Evolutionary conservation across 805 yeast genomes (phyloP), one percentile per base, ranked within the genome.

Genomic region (Spathaspora hagerdaliae): DNA sequence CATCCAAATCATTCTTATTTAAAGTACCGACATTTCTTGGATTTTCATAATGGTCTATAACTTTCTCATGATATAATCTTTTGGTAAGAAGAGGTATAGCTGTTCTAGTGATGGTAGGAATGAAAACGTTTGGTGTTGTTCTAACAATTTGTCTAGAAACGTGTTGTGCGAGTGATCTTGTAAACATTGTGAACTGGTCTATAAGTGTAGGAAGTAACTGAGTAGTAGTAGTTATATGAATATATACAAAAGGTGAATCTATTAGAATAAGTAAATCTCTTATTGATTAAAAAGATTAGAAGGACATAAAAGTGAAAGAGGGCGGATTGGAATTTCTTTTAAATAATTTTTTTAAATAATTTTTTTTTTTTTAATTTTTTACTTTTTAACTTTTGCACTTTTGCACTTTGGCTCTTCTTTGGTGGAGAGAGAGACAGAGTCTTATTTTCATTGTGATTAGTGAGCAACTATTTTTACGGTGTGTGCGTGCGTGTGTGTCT

Each of bases 1-100:
- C 97, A 54, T 82, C 79, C 13, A 69, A 59, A 48, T 80, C 78
- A 44, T 74, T 76, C 68, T 91, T 90, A 69, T 91, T 89, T 66
- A 94, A 71, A 6, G 96, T 79, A 13, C 99, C 99, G 27, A 94
- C 98, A 62, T 94, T 94, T 67, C 99, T 81, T 50, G 99, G 99
- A 71, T 92, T 91, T 59, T 87, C 83, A 69, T 94, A 94, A 64
- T 94, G 99, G 63, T 94, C 98, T 56, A 92, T 84, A 44, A 92
- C 97, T 64, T 89, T 90, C 50, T 89, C 90, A 60, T 91, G 97
- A 61, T 92, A 92, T n/a, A 63, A 55, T 57, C 75, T 63, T 42
- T 53, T 53, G 38, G 48, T 15, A 10, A 34, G 7, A 19, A 15
- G 34, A 14, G 19, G 29, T 29, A 11, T 9, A 7, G 7, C 14